Conservation (phyloP, 768 basidiomycete genomes). For the Russula lepida region DNA sequence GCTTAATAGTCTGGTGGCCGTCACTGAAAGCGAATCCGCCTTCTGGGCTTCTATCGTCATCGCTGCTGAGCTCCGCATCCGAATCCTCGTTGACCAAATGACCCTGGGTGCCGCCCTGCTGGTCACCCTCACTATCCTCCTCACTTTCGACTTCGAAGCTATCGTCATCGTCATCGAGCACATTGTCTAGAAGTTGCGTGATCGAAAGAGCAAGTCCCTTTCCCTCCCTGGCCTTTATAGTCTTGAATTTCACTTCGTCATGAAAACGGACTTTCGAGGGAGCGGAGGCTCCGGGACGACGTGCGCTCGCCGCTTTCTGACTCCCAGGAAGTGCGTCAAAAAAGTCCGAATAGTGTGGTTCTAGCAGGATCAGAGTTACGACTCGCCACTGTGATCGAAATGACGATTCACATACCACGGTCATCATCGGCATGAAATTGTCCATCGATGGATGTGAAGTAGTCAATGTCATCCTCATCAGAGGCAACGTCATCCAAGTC, state of each 20-base stretch:
- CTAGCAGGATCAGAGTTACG: constrained; percentile 29
- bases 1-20: constrained; percentile 46
- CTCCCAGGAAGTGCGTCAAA: constrained; percentile 40
- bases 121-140: constrained; percentile 19
- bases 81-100: constrained; percentile 22
- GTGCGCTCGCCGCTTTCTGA: constrained; percentile 21
- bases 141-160: constrained; percentile 20
- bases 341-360: constrained; percentile 68
- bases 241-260: constrained; percentile 74
- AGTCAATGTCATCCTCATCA: constrained; percentile 54
- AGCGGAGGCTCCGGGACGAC: constrained; percentile 19
- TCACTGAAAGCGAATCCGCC: constrained; percentile 27
- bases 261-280: constrained; percentile 58
- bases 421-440: constrained; percentile 14
- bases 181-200: constrained; percentile 35
- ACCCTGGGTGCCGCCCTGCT: constrained; percentile 1
- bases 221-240: constrained; percentile 59
- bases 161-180: constrained; percentile 31
- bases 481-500: constrained; percentile 39
- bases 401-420: background rate
- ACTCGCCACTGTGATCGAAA: background rate
- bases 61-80: constrained; percentile 18
- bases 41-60: constrained; percentile 17
- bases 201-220: constrained; percentile 49
- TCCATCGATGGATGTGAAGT: constrained; percentile 55